Conservation (phyloP, 352 stramenopile species). For the Phytophthora pinifolia region DNA sequence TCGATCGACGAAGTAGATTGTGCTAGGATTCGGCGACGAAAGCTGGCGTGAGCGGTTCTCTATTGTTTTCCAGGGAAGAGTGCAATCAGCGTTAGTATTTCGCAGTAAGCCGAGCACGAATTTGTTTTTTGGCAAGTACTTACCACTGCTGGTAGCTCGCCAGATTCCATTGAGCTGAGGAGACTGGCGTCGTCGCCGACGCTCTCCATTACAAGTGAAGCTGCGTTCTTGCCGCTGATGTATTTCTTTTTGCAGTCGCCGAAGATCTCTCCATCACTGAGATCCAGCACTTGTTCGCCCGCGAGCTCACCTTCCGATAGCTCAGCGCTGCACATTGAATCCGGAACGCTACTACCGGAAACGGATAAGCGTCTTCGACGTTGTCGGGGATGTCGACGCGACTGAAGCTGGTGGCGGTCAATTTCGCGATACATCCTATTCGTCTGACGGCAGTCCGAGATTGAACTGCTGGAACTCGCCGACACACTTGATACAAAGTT, state of each 20-base stretch:
- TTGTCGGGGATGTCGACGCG: constrained; percentile 2
- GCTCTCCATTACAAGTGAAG: constrained; percentile 6
- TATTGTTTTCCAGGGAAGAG: constrained; percentile 10
- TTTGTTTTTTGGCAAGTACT: constrained; percentile 1
- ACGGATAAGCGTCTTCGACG: constrained; percentile 2
- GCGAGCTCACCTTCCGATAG: constrained; percentile 49
- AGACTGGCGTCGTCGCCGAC: constrained; percentile 8
- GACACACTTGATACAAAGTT: constrained; percentile 11
- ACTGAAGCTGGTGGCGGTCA: constrained; percentile 16
- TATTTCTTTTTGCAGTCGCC: constrained; percentile 31
- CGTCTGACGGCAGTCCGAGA: constrained; percentile 1
- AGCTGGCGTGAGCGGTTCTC: constrained; percentile 25
- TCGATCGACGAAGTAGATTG: constrained; percentile 30
- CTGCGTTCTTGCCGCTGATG: constrained; percentile 29
- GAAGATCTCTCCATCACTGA: constrained; percentile 75
- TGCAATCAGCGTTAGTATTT: constrained; percentile 2
- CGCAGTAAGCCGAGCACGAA: not conserved
- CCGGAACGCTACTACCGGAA: constrained; percentile 28
- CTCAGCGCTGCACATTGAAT: constrained; percentile 37
- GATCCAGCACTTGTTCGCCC: constrained; percentile 20
- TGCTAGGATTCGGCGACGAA: constrained; percentile 19
- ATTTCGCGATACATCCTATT: constrained; percentile 17
- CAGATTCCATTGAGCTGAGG: constrained; percentile 51
- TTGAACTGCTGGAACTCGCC: constrained; percentile 17
- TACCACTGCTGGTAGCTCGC: constrained; percentile 41